These are phyloP conservation scores for Choanephora cucurbitarum DNA, from an alignment of 371 early-diverging fungal genomes.

Conservation along the genomic window DNA sequence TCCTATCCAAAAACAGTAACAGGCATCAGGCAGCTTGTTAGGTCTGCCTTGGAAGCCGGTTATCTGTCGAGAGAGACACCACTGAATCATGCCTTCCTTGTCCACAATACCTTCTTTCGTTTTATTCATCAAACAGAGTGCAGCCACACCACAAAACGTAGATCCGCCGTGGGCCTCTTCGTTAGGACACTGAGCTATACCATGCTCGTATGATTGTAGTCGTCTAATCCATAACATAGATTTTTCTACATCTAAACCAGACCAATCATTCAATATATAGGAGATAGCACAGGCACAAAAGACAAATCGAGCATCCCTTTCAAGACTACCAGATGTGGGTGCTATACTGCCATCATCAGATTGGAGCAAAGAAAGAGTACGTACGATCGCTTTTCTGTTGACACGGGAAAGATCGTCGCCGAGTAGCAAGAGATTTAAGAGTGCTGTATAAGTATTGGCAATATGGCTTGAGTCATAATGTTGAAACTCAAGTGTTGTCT, in stretches of 20 bases:
- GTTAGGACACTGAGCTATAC: slow-evolving; percentile 76
- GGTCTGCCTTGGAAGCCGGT: slow-evolving; percentile 92
- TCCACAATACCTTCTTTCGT: slow-evolving; percentile 62
- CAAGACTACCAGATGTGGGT: slow-evolving; percentile 64
- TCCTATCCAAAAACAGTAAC: slow-evolving; percentile 99
- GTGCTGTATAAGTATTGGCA: slow-evolving; percentile 93
- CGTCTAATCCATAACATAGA: slow-evolving; percentile 66
- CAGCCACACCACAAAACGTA: slow-evolving; percentile 88
- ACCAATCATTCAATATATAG: slow-evolving; percentile 86
- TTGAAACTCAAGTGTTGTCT: slow-evolving; percentile 31
- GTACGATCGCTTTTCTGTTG: slow-evolving; percentile 66
- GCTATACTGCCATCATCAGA: slow-evolving; percentile 76
- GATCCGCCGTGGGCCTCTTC: slow-evolving; percentile 94
- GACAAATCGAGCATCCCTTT: slow-evolving; percentile 88
- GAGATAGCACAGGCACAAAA: slow-evolving; percentile 89
- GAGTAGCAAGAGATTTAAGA: slow-evolving; percentile 74
- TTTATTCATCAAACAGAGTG: slow-evolving; percentile 73
- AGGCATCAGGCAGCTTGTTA: slow-evolving; percentile 93
- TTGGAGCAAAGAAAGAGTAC: slow-evolving; percentile 66
- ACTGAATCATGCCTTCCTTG: slow-evolving; percentile 64
- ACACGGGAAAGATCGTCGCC: slow-evolving; percentile 91
- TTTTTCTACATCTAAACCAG: slow-evolving; percentile 68
- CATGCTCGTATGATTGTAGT: slow-evolving; percentile 83
- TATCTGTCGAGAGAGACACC: slow-evolving; percentile 80
- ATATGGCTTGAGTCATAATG: slow-evolving; percentile 72